phyloP scores from a whole-genome alignment of 371 early-diverging fungal species.

The Gilbertella persicaria region DNA sequence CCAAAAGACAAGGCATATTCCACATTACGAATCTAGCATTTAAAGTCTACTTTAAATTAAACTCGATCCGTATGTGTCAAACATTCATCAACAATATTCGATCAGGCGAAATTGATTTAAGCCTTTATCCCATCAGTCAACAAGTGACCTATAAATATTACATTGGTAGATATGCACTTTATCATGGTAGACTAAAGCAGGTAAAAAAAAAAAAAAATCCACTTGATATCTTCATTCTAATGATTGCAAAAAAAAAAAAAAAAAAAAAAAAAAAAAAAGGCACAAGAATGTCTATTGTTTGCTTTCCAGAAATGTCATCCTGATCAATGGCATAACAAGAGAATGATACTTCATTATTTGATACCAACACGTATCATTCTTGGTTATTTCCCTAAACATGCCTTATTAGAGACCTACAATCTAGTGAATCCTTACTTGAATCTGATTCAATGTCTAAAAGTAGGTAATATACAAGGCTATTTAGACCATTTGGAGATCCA shows the following conservation, averaged over 20 bases:
- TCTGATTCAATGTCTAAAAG: constrained; percentile 24
- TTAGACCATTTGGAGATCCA: constrained; percentile 30
- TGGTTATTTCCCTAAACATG: constrained; percentile 40
- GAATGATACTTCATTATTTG: constrained; percentile 49
- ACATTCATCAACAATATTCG: constrained; percentile 57
- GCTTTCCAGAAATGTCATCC: constrained; percentile 48
- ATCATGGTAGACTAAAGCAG: constrained; percentile 38
- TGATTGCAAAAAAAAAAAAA: not conserved
- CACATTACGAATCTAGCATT: constrained; percentile 58
- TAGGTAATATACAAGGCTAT: constrained; percentile 36
- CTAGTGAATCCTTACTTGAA: constrained; percentile 25
- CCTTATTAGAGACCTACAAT: constrained; percentile 39
- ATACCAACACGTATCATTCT: constrained; percentile 56
- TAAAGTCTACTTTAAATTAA: constrained; percentile 53
- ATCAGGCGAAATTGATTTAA: constrained; percentile 41
- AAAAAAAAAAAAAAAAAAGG: constrained; percentile 15
- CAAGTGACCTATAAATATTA: constrained; percentile 63
- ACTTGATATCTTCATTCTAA: not conserved
- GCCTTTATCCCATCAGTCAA: constrained; percentile 49
- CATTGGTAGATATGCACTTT: constrained; percentile 54
- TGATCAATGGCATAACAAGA: constrained; percentile 35
- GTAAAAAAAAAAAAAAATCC: constrained; percentile 11
- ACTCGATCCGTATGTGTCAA: constrained; percentile 44
- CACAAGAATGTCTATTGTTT: constrained; percentile 46
- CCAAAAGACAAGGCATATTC: constrained; percentile 54